Evolutionary conservation across 2,329 filamentous ascomycete species (phyloP), one percentile per base, ranked within the genome.

Genomic region (Claviceps sp.): DNA sequence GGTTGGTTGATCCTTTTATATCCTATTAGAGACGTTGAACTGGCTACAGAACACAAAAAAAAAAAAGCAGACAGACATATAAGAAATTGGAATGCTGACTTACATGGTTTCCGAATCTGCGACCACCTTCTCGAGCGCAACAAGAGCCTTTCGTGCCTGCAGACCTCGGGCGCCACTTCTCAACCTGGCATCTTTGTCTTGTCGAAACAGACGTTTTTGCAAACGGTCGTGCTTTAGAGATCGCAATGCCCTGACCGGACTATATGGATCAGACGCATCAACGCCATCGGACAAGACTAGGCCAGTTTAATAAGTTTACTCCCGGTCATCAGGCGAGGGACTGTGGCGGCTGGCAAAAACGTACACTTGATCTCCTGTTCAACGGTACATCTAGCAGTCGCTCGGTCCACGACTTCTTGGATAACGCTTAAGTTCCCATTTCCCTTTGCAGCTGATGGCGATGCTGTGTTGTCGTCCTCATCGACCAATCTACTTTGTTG

Each of bases 91-190:
- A 13, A 8, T 14, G 13, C 16, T 4, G n/a, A 58, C 72, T 62
- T 65, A 83, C 78, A 73, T 50, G 9, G 64, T 64, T 40, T 72
- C 66, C 0, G 79, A 83, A 45, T 80, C 76, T 11, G 78, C 74
- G 2, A 87, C 72, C 16, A 76, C 76, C 56, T 81, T 82, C 61
- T 94, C 88, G 29, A 82, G 77, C 4, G 77, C 76, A 48, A 81
- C 79, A 17, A 93, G 66, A 1, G 82, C 78, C 59, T 93, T 91
- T n/a, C 87, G 74, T 0, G 87, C 87, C 54, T 84, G 77, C 62
- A 85, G 70, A 0, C 88, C 88, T 43, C 88, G 71, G 1, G 85
- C 78, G 37, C 88, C 88, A 60, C 86, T 91, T 49, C 86, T 74
- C 42, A 88, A 68, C 43, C 80, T 74, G 7, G 87, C 86, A 61